Evolutionary conservation across 2,329 filamentous ascomycete species (phyloP).

Genomic region (Colletotrichum navitas): DNA sequence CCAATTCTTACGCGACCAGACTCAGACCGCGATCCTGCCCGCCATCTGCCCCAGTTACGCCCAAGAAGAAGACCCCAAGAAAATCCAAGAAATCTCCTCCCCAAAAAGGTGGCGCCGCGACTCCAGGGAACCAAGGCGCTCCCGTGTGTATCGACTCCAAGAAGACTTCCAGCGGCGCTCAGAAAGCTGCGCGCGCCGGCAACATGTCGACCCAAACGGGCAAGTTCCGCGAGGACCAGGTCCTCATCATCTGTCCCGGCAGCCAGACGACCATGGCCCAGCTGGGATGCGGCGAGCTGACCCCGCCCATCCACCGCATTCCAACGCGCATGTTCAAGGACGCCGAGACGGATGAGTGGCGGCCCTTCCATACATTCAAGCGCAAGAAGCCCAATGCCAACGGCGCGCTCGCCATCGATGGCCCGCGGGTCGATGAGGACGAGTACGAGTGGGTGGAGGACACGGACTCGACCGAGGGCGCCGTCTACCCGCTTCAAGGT

Average conservation of each 20-base stretch:
- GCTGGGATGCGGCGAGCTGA: constrained; percentile 90
- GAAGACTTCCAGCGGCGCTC: constrained; percentile 9
- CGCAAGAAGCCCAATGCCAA: constrained; percentile 61
- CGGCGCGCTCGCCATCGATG: constrained; percentile 35
- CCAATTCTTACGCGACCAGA: constrained; percentile 32
- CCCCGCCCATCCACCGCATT: constrained; percentile 87
- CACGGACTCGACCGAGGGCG: constrained; percentile 86
- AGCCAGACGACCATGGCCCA: constrained; percentile 93
- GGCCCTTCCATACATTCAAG: constrained; percentile 82
- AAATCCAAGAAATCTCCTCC: constrained; percentile 23
- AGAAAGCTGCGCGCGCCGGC: constrained; percentile 29
- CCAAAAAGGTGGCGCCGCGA: constrained; percentile 9
- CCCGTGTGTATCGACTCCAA: constrained; percentile 5
- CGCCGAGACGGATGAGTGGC: constrained; percentile 79
- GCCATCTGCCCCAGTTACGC: constrained; percentile 23
- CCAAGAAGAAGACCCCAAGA: constrained; percentile 31
- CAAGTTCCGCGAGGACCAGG: constrained; percentile 75
- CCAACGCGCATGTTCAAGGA: constrained; percentile 96
- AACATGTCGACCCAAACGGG: constrained; percentile 68
- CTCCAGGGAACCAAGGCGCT: constrained; percentile 15
- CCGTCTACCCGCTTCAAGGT: constrained; percentile 85
- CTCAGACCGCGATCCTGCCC: constrained; percentile 31
- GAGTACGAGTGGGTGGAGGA: constrained; percentile 86
- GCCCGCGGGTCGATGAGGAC: constrained; percentile 60
- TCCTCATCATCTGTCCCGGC: constrained; percentile 81